Base-by-base conservation (phyloP, 345 rosid genomes). In the Salix udensis region DNA sequence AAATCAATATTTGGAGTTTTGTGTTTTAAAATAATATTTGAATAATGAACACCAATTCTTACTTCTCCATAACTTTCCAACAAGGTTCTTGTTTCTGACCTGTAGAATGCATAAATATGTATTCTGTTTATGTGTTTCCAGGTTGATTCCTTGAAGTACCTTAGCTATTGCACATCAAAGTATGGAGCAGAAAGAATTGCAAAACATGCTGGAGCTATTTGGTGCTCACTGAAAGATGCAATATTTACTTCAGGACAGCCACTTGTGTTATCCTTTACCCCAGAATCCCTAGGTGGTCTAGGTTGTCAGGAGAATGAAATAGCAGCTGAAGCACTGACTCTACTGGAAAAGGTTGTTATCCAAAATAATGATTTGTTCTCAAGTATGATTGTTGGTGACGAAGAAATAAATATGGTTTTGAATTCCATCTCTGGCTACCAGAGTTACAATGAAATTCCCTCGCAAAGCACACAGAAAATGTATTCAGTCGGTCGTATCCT, bases 71-170 rank as follows among this genome's bases (percentile, higher is more conserved):
- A 46, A 13, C 50, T 46, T 14, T 46, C 6, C 15, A 4, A 46
- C 4, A 46, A 46, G 18, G 50, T 46, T 4, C 18, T 46, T 46
- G 50, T 46, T 46, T 46, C 13, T 14, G 50, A 44, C 4, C 50
- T 46, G 50, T 46, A 46, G 50, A 46, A 46, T 46, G 50, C 50
- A 46, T 46, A 14, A 14, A 46, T 46, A 3, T 46, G 50, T 3
- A 46, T 46, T 46, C 50, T 46, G 50, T 46, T 28, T 80, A 9
- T 64, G 70, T 78, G 48, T 74, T 73, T 71, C 40, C 80, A 96
- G 99, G 89, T 92, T 81, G 99, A 96, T 85, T 91, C 99, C 77
- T 86, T 96, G 86, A 92, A 85, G 85, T 96, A 82, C 82, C 89
- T 96, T 65, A 74, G 85, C 60, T 72, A 81, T 81, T 92, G 99